Evolutionary conservation across 164 flowering plant genomes (phyloP), one percentile per base, ranked within the genome.

Genomic region (Buxus sempervirens): DNA sequence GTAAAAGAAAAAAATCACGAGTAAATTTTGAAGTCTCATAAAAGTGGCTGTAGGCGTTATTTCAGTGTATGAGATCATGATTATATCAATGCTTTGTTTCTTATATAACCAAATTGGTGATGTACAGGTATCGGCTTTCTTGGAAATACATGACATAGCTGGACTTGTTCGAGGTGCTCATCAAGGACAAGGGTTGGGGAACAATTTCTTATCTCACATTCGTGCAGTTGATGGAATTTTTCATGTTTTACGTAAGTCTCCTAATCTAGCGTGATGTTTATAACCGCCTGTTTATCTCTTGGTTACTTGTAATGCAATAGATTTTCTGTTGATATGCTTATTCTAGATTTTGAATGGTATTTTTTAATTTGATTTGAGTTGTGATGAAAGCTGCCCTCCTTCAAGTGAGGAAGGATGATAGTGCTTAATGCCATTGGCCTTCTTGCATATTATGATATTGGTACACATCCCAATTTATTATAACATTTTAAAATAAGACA

Each of bases 181-280:
- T 76, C 62, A 90, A 84, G 99, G 99, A 54, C 88, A 89, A 72
- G 99, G 99, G 54, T 76, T 96, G 80, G 99, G 99, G 64, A 96
- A 93, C 84, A 90, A 71, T 71, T 96, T 96, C 84, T 78, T 96
- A 54, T 92, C 99, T 63, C 98, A 96, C 74, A 96, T 96, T 23
- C 98, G 99, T 68, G 99, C 99, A 13, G 98, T 93, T 65, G 99
- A 96, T 87, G 99, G 99, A 63, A 96, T 96, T 70, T 96, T 96
- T 72, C 99, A 96, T 81, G 99, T 96, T 68, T 70, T 90, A 75
- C 86, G 99, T 96, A 86, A 85, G 97, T 15, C 18, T 32, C 0
- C 19, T 66, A 32, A 20, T 36, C 45, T 13, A 9, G 38, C 26
- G 14, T n/a, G 19, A 12, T n/a, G 18, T 53, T 62, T 51, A 0